A percentile compares a stretch with the other conserved stretches of the same genome.
phyloP scores from a whole-genome alignment of 352 stramenopile genomes.

The Halophytophthora polymorphica region DNA sequence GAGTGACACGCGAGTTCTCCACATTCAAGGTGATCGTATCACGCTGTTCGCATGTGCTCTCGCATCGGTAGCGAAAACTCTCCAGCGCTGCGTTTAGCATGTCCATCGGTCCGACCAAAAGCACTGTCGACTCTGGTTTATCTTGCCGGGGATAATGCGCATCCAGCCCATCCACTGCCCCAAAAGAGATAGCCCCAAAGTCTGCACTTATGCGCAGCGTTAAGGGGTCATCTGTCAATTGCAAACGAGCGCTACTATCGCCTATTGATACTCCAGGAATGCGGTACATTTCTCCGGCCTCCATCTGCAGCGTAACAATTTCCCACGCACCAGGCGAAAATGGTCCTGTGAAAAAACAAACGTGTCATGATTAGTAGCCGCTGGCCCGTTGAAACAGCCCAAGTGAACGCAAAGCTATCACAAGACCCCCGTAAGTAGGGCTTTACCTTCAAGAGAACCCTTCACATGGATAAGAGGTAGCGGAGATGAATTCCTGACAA shows the following conservation, averaged over 20 bases:
- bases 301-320: conserved; percentile 4
- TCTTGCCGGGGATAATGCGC: neutral
- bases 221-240: neutral
- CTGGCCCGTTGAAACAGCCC: too few species aligned
- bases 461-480: conserved; percentile 10
- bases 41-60: conserved; percentile 6
- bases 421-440: neutral
- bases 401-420: neutral
- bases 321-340: conserved; percentile 22
- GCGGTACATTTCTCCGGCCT: conserved; percentile 2
- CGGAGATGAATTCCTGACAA: neutral
- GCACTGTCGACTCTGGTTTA: neutral
- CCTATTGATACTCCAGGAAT: conserved; percentile 13
- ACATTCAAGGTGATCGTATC: conserved; percentile 20
- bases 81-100: conserved; percentile 21
- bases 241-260: conserved; percentile 1
- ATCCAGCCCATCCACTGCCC: neutral
- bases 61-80: conserved; percentile 17
- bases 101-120: conserved; percentile 2
- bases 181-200: conserved; percentile 9
- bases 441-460: conserved; percentile 24
- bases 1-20: conserved; percentile 7
- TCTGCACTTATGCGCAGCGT: conserved; percentile 10
- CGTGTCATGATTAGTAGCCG: neutral
- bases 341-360: conserved; percentile 9